Evolutionary conservation across 2,329 filamentous ascomycete species (phyloP), one percentile per base, ranked within the genome.

Genomic region (Sordariomycetes sp.): DNA sequence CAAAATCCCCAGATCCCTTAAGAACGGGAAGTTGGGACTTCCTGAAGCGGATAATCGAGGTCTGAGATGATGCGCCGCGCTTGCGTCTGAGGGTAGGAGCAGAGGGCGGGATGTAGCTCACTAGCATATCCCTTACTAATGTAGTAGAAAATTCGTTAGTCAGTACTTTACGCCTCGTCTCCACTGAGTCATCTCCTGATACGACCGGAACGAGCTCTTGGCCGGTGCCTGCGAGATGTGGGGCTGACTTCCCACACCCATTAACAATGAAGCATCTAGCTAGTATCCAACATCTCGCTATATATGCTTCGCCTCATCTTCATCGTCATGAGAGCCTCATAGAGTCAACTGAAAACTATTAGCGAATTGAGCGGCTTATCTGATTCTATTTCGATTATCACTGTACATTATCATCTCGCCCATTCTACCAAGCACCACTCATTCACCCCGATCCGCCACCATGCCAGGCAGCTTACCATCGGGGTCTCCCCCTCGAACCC

Each of bases 401-500:
- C 28, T 32, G 28, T 32, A 32, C 28, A 32, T 4, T 8, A 32
- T 39, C 36, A 13, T 10, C 15, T 39, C 10, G 36, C 15, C 36
- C 17, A 39, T 39, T 10, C 12, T 39, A 39, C n/a, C 22, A 50
- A 12, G 7, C n/a, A 22, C n/a, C 2, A 10, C 22, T 50, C 45
- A 50, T 24, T 24, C 45, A 8, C 4, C 20, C 12, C 45, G 2
- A 52, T 10, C n/a, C 28, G 20, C 28, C 55, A 39, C 28, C 28
- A 52, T 52, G 55, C 24, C 55, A 10, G 13, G 12, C 13, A 42
- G 39, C 2, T 17, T 42, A 8, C 58, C 66, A 10, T 20, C 5
- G 10, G 67, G 65, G 13, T 61, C 66, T 4, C 62, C 59, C 36
- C 68, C 68, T 59, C 66, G 71, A 53, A 66, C 68, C 56, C 78